Evolutionary conservation across 129 eudicot species (phyloP).

Genomic region (Helianthus tuberosus): DNA sequence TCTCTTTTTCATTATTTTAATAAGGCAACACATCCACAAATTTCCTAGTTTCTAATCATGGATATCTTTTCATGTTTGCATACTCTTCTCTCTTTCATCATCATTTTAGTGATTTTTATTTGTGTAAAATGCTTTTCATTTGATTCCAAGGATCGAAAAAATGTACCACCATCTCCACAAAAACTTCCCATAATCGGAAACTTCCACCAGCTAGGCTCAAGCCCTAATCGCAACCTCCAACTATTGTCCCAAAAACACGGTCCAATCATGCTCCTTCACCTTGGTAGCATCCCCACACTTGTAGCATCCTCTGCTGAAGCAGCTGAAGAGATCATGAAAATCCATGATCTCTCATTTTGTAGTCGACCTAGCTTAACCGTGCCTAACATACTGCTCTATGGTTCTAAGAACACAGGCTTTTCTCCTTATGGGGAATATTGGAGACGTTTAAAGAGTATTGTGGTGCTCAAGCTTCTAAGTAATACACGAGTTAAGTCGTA

Average conservation of each 20-base stretch:
- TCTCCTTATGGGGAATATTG: conserved; percentile 7
- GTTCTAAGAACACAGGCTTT: neutral
- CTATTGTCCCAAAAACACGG: conserved; percentile 5
- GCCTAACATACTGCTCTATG: conserved; percentile 1
- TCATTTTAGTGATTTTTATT: neutral
- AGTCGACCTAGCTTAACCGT: neutral
- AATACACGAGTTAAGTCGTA: conserved; percentile 4
- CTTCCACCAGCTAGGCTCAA: conserved; percentile 1
- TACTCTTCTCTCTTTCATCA: neutral
- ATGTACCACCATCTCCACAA: neutral
- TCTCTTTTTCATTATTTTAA: neutral
- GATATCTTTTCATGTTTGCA: neutral
- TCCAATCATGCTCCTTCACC: neutral
- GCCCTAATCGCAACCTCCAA: conserved; percentile 9
- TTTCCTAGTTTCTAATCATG: neutral
- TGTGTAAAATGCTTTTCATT: neutral
- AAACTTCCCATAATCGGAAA: conserved; percentile 8
- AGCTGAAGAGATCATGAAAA: conserved; percentile 3
- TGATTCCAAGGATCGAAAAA: neutral
- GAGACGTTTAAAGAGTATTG: neutral
- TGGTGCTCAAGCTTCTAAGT: neutral
- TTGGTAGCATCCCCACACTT: conserved; percentile 13
- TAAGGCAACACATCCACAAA: no score
- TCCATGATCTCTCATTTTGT: conserved; percentile 7
- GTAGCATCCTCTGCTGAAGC: conserved; percentile 10